Evolutionary conservation across 257 asterid species (phyloP), one percentile per base, ranked within the genome.

Genomic region (Phtheirospermum japonicum): DNA sequence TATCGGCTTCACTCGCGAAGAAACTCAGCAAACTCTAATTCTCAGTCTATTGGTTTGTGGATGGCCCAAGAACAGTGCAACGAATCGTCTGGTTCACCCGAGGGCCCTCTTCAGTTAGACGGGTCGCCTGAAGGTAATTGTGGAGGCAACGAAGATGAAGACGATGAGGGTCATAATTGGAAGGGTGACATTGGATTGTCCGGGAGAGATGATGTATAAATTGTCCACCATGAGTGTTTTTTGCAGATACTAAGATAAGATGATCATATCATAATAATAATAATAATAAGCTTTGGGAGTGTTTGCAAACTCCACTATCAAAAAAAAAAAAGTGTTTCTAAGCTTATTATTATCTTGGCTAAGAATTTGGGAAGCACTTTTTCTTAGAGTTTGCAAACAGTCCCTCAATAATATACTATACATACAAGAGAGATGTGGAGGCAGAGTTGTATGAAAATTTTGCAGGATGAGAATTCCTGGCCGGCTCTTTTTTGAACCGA

Each of bases 1-100:
- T 91, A 79, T 59, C 87, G 98, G 6, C 87, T 88, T 40, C 98
- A 91, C 73, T 63, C 77, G n/a, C 71, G 85, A 73, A 78, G 77
- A 75, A 43, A 71, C 8, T 31, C 82, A 0, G 57, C 70, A 19
- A 69, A 61, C 48, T 11, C 48, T 10, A 5, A 8, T 62, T 65
- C 79, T 42, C 81, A 71, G 45, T 48, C 79, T 5, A 75, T 59
- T 33, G 74, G 53, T 65, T 48, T 48, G 40, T 77, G 80, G 79
- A 19, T 59, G 58, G 12, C 76, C 37, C 64, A 62, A 57, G 82
- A 71, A 31, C 74, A 57, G 30, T 30, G 26, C 5, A 60, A 51
- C 5, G 75, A 67, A 33, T 60, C 73, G 6, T 75, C 83, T 0
- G 61, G 78, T 46, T 88, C 96, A 18, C 90, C 96, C 0, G 73